Conservation (phyloP, 768 basidiomycete genomes). For the Trametes cubensis region DNA sequence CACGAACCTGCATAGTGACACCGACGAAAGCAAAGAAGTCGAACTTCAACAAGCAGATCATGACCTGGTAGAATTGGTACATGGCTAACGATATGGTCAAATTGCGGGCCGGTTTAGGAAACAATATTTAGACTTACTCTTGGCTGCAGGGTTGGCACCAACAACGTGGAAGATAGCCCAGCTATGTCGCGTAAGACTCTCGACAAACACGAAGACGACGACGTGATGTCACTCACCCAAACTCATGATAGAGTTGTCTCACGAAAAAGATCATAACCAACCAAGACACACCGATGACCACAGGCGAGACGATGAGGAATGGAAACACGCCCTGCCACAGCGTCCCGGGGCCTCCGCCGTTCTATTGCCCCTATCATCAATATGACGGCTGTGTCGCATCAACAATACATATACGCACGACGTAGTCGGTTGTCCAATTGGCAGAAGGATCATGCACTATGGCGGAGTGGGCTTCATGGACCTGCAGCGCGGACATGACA, state of each 20-base stretch:
- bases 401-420: slow-evolving; percentile 44
- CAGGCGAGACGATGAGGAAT: slow-evolving; percentile 74
- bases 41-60: slow-evolving; percentile 87
- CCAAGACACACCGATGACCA: slow-evolving; percentile 69
- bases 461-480: slow-evolving; percentile 72
- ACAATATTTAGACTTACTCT: slow-evolving; percentile 72
- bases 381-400: background rate
- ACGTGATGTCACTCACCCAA: slow-evolving; percentile 60
- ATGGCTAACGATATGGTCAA: slow-evolving; percentile 52
- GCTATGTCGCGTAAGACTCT: slow-evolving; percentile 39
- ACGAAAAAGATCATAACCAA: slow-evolving; percentile 67
- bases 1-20: slow-evolving; percentile 81
- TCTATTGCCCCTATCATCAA: slow-evolving; percentile 38
- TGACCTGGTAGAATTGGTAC: slow-evolving; percentile 87
- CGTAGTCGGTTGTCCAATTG: slow-evolving; percentile 36
- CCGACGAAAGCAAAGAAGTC: slow-evolving; percentile 88
- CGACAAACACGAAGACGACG: background rate
- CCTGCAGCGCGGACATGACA: slow-evolving; percentile 73
- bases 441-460: slow-evolving; percentile 46
- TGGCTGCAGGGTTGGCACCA: slow-evolving; percentile 83
- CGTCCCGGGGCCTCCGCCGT: slow-evolving; percentile 49
- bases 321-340: slow-evolving; percentile 64
- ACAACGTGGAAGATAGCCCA: slow-evolving; percentile 93
- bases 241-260: slow-evolving; percentile 74
- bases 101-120: no score